A percentile compares a stretch with the other conserved stretches of the same genome.
Conservation (phyloP, 257 asterid genomes). For the Solanum tacnaense region DNA sequence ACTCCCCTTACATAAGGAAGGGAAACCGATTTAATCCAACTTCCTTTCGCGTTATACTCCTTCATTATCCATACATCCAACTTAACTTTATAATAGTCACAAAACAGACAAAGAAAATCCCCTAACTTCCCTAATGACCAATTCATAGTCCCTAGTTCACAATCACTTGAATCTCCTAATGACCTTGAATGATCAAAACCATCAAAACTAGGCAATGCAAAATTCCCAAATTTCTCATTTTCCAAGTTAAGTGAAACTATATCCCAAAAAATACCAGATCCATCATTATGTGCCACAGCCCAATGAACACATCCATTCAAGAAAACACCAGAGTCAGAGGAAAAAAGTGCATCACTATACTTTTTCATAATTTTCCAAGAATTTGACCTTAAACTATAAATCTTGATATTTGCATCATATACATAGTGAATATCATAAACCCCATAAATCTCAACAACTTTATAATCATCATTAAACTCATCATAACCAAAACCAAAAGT, state of each 20-base stretch:
- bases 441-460: constrained; percentile 31
- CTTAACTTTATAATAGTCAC: background rate
- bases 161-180: constrained; percentile 18
- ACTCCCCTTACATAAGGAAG: constrained; percentile 13
- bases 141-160: constrained; percentile 6
- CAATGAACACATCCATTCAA: constrained; percentile 27
- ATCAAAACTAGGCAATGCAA: constrained; percentile 26
- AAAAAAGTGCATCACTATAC: constrained; percentile 5
- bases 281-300: background rate
- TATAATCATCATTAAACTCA: constrained; percentile 31
- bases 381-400: constrained; percentile 30
- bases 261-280: constrained; percentile 1
- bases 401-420: constrained; percentile 11
- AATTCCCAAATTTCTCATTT: background rate
- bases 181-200: background rate
- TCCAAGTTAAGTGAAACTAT: background rate
- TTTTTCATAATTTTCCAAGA: constrained; percentile 35
- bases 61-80: constrained; percentile 42
- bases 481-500: constrained; percentile 35
- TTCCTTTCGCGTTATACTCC: constrained; percentile 31
- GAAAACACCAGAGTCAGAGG: constrained; percentile 9
- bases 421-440: background rate
- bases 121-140: constrained; percentile 24
- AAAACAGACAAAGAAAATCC: constrained; percentile 22
- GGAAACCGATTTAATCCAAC: constrained; percentile 30